phyloP scores from a whole-genome alignment of 805 yeast genomes.

The Wickerhamomyces silvicola region DNA sequence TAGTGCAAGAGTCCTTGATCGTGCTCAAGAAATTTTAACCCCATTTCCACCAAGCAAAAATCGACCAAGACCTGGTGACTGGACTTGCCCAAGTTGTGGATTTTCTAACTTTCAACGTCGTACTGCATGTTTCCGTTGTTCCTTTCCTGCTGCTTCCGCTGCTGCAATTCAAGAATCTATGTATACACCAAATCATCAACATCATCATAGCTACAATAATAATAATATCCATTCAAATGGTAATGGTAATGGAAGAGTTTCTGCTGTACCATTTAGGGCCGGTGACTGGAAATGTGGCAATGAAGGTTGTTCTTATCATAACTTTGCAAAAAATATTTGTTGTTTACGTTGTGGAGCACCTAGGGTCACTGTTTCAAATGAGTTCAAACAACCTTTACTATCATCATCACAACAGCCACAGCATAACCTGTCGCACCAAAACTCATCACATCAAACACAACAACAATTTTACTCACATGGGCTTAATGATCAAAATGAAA shows the following conservation, averaged over 20 bases:
- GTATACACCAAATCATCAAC: constrained; percentile 19
- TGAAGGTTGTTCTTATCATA: constrained; percentile 78
- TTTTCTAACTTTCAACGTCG: constrained; percentile 92
- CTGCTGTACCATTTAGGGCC: constrained; percentile 86
- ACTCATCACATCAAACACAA: constrained; percentile 6
- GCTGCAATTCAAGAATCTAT: constrained; percentile 63
- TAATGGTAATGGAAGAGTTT: constrained; percentile 21
- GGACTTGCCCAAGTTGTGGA: constrained; percentile 97
- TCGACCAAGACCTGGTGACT: constrained; percentile 93
- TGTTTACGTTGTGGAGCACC: constrained; percentile 88
- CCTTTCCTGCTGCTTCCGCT: constrained; percentile 77
- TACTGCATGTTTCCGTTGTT: constrained; percentile 89
- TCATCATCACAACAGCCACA: constrained; percentile 6
- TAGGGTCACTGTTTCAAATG: constrained; percentile 25
- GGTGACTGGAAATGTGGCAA: constrained; percentile 93
- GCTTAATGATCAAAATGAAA: neutral
- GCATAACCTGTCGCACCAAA: constrained; percentile 6
- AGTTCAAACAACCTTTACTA: constrained; percentile 2
- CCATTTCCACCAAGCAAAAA: constrained; percentile 84
- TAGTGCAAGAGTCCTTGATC: constrained; percentile 66
- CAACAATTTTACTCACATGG: constrained; percentile 2
- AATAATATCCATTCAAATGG: constrained; percentile 5
- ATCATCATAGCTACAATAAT: constrained; percentile 9
- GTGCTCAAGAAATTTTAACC: constrained; percentile 72
- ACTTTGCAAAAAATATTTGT: constrained; percentile 83